A percentile compares a stretch with the other conserved stretches of the same genome.
Conservation (phyloP, 768 basidiomycete genomes). For the Hericium alpestre region DNA sequence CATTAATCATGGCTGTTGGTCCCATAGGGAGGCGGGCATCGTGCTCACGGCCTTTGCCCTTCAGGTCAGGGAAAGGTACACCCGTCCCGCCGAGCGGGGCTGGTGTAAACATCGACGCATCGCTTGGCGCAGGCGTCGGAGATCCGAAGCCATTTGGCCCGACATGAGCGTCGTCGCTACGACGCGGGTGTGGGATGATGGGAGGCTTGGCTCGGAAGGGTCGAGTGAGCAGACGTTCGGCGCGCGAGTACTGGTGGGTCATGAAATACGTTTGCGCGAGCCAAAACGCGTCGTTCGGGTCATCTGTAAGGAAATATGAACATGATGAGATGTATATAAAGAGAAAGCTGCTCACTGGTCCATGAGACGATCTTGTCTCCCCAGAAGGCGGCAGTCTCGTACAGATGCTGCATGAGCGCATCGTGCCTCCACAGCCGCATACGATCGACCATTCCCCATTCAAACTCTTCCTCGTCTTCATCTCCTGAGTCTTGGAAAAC, state of each 20-base stretch:
- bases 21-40: constrained; percentile 56
- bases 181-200: constrained; percentile 23
- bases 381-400: constrained; percentile 97
- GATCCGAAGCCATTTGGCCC: constrained; percentile 32
- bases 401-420: constrained; percentile 96
- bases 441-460: constrained; percentile 86
- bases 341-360: constrained; percentile 57
- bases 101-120: neutral
- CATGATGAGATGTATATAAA: neutral
- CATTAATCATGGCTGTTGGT: constrained; percentile 59
- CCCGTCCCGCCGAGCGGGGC: neutral
- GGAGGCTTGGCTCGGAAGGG: constrained; percentile 57
- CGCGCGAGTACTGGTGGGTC: constrained; percentile 89
- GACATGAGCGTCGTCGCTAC: constrained; percentile 8
- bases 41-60: constrained; percentile 40
- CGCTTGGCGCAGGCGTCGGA: neutral
- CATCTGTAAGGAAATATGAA: constrained; percentile 38
- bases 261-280: constrained; percentile 96
- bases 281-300: constrained; percentile 99
- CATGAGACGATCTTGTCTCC: constrained; percentile 93
- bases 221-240: constrained; percentile 83
- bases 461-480: constrained; percentile 46
- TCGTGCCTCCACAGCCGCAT: constrained; percentile 98
- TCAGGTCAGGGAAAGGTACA: constrained; percentile 25
- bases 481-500: constrained; percentile 62